phyloP scores from a whole-genome alignment of 2,329 filamentous ascomycete species.

The Aureobasidium uvarum region DNA sequence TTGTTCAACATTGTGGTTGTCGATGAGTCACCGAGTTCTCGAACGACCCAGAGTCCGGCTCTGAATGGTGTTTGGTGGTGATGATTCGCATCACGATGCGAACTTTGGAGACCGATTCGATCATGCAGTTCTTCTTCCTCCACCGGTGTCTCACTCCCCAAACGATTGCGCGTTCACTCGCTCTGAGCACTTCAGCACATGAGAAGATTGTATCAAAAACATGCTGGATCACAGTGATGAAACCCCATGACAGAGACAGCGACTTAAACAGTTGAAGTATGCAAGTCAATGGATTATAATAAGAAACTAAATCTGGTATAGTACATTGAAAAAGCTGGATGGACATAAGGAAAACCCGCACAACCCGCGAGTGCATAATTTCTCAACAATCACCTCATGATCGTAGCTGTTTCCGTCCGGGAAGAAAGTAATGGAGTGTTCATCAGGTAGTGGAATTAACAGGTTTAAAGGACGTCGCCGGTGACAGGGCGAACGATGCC shows the following conservation, averaged over 20 bases:
- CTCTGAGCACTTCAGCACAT: no score
- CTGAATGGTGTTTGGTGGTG: no score
- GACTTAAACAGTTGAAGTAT: background rate
- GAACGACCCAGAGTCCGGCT: no score
- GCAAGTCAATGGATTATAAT: background rate
- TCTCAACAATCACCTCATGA: background rate
- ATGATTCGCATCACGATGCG: background rate
- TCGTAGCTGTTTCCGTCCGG: background rate
- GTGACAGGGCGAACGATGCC: background rate
- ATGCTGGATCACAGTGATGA: no score
- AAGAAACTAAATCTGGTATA: background rate
- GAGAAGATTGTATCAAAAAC: no score
- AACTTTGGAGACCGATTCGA: background rate
- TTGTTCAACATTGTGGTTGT: no score
- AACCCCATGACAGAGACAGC: no score
- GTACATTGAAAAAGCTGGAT: constrained; percentile 2
- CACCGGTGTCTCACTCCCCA: no score
- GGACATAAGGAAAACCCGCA: constrained; percentile 11
- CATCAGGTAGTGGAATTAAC: background rate
- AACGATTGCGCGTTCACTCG: no score
- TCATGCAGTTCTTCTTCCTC: no score
- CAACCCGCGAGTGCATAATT: background rate
- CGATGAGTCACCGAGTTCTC: no score
- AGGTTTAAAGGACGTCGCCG: background rate
- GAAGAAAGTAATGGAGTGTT: background rate